phyloP scores from a whole-genome alignment of 2,329 filamentous ascomycete genomes.

The Pezicula carpinea region DNA sequence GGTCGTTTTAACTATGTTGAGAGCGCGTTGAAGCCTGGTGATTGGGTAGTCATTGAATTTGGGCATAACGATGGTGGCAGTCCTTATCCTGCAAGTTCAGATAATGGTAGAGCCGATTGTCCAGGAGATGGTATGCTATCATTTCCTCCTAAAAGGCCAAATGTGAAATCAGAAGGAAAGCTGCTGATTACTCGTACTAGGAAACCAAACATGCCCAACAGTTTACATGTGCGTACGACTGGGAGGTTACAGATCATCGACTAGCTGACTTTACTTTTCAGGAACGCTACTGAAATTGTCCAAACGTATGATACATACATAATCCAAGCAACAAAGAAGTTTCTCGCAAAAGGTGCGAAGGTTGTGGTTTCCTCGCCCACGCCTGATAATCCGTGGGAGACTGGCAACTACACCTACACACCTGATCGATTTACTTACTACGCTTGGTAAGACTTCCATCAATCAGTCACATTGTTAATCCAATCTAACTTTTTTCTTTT shows the following conservation, averaged over 20 bases:
- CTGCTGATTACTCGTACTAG: conserved; percentile 2
- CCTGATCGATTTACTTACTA: conserved; percentile 52
- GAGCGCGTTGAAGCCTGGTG: conserved; percentile 46
- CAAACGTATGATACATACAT: conserved; percentile 27
- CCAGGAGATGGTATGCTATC: conserved; percentile 25
- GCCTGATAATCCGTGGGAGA: conserved; percentile 60
- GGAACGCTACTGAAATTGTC: conserved; percentile 19
- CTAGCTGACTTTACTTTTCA: not conserved
- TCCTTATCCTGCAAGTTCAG: conserved; percentile 38
- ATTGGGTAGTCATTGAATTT: conserved; percentile 68
- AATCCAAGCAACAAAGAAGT: conserved; percentile 18
- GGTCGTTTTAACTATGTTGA: conserved; percentile 57
- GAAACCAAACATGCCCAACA: conserved; percentile 17
- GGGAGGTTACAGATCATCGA: not conserved
- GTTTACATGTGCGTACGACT: conserved; percentile 10
- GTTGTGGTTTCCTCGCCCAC: conserved; percentile 58
- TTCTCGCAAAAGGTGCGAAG: conserved; percentile 49
- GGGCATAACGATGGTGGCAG: conserved; percentile 66
- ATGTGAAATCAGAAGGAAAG: not conserved
- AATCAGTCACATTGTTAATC: not conserved
- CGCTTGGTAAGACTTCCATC: conserved; percentile 9
- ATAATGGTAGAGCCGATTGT: conserved; percentile 61
- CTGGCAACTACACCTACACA: conserved; percentile 40
- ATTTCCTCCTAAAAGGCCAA: no score
- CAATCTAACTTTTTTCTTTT: not conserved